Evolutionary conservation across 352 stramenopile species (phyloP).

Genomic region (Phytophthora cryptogea): DNA sequence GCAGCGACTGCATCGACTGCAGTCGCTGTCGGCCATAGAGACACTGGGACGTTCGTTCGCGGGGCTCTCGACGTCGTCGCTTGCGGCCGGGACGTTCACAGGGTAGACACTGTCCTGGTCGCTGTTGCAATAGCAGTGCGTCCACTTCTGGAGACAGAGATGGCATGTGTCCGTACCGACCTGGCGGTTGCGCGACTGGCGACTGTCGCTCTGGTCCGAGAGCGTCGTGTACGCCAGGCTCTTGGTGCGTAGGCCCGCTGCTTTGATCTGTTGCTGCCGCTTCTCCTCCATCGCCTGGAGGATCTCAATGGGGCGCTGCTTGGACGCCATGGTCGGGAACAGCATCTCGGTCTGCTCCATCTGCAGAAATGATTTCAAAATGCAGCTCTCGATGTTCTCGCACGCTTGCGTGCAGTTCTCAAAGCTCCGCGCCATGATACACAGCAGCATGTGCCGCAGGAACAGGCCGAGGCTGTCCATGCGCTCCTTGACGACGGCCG

Average conservation of each 20-base stretch:
- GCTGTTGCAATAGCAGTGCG: constrained; percentile 87
- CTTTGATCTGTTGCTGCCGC: constrained; percentile 72
- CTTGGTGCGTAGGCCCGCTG: constrained; percentile 59
- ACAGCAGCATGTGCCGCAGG: constrained; percentile 74
- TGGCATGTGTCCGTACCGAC: constrained; percentile 77
- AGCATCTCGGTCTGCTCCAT: constrained; percentile 62
- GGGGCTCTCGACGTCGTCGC: constrained; percentile 13
- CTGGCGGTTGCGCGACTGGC: constrained; percentile 40
- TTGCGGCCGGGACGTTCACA: constrained; percentile 28
- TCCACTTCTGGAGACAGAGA: constrained; percentile 84
- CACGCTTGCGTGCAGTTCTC: constrained; percentile 68
- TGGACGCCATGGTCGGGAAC: constrained; percentile 55
- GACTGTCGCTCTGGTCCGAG: constrained; percentile 44
- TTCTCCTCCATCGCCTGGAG: constrained; percentile 75
- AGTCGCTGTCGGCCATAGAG: constrained; percentile 60
- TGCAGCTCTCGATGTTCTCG: constrained; percentile 70
- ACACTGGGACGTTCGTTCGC: constrained; percentile 34
- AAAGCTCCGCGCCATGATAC: constrained; percentile 72
- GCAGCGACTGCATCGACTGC: constrained; percentile 73
- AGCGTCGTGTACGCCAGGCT: constrained; percentile 47
- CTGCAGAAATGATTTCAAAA: constrained; percentile 80
- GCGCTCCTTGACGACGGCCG: constrained; percentile 78
- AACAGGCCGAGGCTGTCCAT: constrained; percentile 86
- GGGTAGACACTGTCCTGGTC: constrained; percentile 74
- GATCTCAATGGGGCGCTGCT: constrained; percentile 64